Base-by-base conservation (phyloP, 83 land plant species). In the Diphasiastrum complanatum region DNA sequence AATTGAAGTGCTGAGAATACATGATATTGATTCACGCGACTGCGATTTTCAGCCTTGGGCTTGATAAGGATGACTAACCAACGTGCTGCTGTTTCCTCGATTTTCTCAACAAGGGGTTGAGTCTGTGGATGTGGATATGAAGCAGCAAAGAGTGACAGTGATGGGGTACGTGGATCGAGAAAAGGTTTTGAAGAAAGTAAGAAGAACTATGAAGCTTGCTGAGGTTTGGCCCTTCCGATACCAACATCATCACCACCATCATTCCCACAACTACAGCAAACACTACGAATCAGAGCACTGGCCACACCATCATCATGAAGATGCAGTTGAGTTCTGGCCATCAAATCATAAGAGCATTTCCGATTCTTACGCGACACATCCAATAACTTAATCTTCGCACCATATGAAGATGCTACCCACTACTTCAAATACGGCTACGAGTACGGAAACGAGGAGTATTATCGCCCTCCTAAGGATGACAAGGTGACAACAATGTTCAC, bases 211-310 rank as follows among this genome's bases (percentile, higher is more conserved):
- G 28, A 83, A 83, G 65, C 43, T 8, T 38, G 43, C 14, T 8
- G 43, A 38, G 43, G 12, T 38, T 38, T 8, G 8, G 43, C 43
- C n/a, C n/a, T n/a, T n/a, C n/a, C n/a, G n/a, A n/a, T n/a, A n/a
- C n/a, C n/a, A n/a, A n/a, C n/a, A n/a, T n/a, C n/a, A n/a, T n/a
- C n/a, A n/a, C n/a, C n/a, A n/a, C n/a, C n/a, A n/a, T n/a, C n/a
- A n/a, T n/a, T n/a, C n/a, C n/a, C n/a, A n/a, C n/a, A n/a, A n/a
- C n/a, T n/a, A n/a, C n/a, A n/a, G n/a, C n/a, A n/a, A n/a, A n/a
- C n/a, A n/a, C n/a, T n/a, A n/a, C n/a, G 75, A 75, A 77, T 82
- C 85, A 0, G 85, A 82, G 61, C 79, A 79, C 51, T 82, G 83
- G 85, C 76, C 83, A n/a, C 71, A 75, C 76, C 85, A n/a, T n/a